These are phyloP conservation scores for Colletotrichum agaves DNA, from an alignment of 2,329 filamentous ascomycete genomes.

Conservation along the genomic window DNA sequence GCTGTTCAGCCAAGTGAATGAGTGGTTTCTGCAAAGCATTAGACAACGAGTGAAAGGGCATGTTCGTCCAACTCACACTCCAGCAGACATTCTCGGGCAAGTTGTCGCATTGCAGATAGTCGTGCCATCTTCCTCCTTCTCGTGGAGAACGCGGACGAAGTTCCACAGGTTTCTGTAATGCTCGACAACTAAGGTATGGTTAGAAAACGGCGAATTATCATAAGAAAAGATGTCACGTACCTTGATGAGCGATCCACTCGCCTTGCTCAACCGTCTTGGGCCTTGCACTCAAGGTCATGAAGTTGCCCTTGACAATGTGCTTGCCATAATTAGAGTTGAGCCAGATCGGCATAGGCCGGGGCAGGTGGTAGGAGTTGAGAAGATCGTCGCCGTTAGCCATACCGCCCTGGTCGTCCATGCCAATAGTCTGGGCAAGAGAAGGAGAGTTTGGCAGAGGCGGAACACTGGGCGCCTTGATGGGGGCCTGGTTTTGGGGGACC, in stretches of 20 bases:
- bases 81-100: constrained; percentile 94
- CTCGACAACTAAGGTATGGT: constrained; percentile 76
- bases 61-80: constrained; percentile 73
- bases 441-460: constrained; percentile 72
- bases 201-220: neutral
- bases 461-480: constrained; percentile 66
- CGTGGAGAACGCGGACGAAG: constrained; percentile 89
- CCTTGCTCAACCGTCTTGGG: constrained; percentile 94
- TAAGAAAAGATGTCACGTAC: constrained; percentile 60
- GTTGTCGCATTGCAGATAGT: constrained; percentile 85
- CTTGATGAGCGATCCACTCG: constrained; percentile 96
- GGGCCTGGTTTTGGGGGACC: constrained; percentile 57
- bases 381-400: constrained; percentile 62
- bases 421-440: constrained; percentile 73
- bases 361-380: constrained; percentile 71
- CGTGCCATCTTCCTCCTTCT: constrained; percentile 80
- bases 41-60: constrained; percentile 6
- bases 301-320: constrained; percentile 96
- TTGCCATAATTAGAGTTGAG: constrained; percentile 80
- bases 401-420: constrained; percentile 71
- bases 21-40: constrained; percentile 73
- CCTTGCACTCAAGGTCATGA: constrained; percentile 92
- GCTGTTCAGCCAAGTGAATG: constrained; percentile 95
- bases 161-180: constrained; percentile 90
- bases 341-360: constrained; percentile 76